Percentiles rank a stretch among this genome's conserved stretches.
Evolutionary conservation across 225 moss, liverwort and hornwort species (phyloP).

Genomic region (Climacium dendroides): DNA sequence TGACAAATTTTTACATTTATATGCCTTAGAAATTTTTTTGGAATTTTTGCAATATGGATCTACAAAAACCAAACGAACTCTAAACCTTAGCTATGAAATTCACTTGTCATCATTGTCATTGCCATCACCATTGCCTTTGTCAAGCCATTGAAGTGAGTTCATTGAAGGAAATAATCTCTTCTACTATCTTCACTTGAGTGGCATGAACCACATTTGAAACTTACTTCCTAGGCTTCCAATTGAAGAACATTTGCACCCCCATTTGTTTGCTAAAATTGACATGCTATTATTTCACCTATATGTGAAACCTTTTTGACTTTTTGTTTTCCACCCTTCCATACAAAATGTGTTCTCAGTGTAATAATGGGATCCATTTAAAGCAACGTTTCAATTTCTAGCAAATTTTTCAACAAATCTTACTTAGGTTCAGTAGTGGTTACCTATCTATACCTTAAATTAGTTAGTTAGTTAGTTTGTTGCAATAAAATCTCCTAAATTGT

Average conservation of each 20-base stretch:
- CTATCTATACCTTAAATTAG: too few relatives aligned
- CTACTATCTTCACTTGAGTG: fast-evolving
- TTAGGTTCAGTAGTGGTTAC: too few relatives aligned
- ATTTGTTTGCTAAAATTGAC: not conserved
- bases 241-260: not conserved
- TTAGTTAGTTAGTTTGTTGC: too few relatives aligned
- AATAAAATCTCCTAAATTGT: too few relatives aligned
- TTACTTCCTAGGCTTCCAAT: not conserved
- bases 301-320: not conserved
- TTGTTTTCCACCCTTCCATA: not conserved
- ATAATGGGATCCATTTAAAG: not conserved
- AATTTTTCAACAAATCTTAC: not conserved
- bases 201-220: too few relatives aligned
- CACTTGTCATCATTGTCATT: not conserved
- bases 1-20: not conserved
- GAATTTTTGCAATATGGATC: fast-evolving
- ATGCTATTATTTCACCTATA: not conserved
- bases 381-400: not conserved
- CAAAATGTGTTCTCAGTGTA: not conserved
- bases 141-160: too few relatives aligned
- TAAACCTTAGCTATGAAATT: fast-evolving
- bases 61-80: not conserved
- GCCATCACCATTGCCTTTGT: not conserved
- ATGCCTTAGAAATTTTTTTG: fast-evolving
- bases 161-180: not conserved